Conservation (phyloP, 2,329 filamentous ascomycete genomes). For the Penicillium brevicompactum region DNA sequence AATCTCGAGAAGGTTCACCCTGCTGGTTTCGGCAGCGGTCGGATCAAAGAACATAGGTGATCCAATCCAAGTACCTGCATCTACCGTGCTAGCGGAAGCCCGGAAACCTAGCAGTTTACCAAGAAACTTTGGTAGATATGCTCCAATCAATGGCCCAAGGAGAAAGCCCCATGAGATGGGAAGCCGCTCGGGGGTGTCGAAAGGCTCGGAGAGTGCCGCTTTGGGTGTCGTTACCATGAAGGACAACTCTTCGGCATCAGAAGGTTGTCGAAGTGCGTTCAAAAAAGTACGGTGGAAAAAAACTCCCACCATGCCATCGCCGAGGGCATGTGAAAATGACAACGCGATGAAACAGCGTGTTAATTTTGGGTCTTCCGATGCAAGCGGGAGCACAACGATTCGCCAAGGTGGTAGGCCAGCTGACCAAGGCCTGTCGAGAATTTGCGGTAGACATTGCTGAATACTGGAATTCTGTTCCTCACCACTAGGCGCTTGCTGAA, state of each 20-base stretch:
- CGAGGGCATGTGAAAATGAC: conserved; percentile 47
- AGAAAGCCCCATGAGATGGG: conserved; percentile 50
- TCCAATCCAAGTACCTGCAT: conserved; percentile 39
- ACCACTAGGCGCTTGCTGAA: conserved; percentile 4
- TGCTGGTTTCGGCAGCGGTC: conserved; percentile 26
- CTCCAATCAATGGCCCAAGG: conserved; percentile 41
- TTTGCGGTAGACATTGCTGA: conserved; percentile 23
- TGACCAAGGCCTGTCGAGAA: conserved; percentile 39
- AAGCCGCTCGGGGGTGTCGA: conserved; percentile 43
- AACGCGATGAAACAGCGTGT: conserved; percentile 42
- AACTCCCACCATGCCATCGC: conserved; percentile 47
- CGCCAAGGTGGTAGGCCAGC: conserved; percentile 45
- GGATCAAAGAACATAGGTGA: conserved; percentile 29
- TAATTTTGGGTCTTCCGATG: not conserved
- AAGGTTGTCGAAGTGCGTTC: conserved; percentile 12
- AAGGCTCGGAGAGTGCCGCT: conserved; percentile 34
- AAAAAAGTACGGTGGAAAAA: conserved; percentile 49
- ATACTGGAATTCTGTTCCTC: conserved; percentile 19
- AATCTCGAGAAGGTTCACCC: conserved; percentile 37
- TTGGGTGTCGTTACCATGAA: conserved; percentile 19
- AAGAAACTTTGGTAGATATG: conserved; percentile 41
- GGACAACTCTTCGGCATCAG: not conserved
- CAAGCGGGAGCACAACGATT: conserved; percentile 40
- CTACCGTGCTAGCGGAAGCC: conserved; percentile 26
- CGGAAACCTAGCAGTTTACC: conserved; percentile 35